A percentile compares a stretch with the other conserved stretches of the same genome.
Evolutionary conservation across 352 stramenopile genomes (phyloP).

Genomic region (Pythium rhizo-oryzae): DNA sequence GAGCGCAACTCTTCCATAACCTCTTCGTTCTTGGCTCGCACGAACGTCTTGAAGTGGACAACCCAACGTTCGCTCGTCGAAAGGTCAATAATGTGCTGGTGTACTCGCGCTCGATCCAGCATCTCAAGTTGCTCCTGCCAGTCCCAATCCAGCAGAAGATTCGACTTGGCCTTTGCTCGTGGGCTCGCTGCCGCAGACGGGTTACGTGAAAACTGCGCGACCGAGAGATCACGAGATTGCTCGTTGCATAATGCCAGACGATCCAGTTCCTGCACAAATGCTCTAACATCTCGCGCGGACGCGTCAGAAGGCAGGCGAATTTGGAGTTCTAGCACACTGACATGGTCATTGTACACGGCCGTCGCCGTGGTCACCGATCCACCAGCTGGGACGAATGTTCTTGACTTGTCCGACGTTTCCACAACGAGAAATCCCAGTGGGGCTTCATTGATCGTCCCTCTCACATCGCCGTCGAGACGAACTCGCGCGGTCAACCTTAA

Average conservation of each 20-base stretch:
- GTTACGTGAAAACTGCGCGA: conserved; percentile 10
- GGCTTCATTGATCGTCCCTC: conserved; percentile 55
- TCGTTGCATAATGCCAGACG: conserved; percentile 31
- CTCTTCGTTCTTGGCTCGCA: conserved; percentile 45
- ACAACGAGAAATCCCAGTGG: conserved; percentile 73
- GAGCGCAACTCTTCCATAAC: conserved; percentile 38
- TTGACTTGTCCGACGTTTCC: conserved; percentile 53
- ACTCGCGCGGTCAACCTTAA: conserved; percentile 55
- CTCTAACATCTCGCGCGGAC: conserved; percentile 38
- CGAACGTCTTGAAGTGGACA: conserved; percentile 58
- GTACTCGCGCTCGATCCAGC: conserved; percentile 41
- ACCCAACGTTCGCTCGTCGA: conserved; percentile 51
- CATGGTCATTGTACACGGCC: conserved; percentile 49
- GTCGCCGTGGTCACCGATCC: conserved; percentile 56
- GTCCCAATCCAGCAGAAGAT: conserved; percentile 13
- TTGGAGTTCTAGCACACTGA: conserved; percentile 59
- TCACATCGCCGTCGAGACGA: conserved; percentile 43
- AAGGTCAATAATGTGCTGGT: conserved; percentile 46
- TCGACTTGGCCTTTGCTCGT: background rate
- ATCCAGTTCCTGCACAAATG: conserved; percentile 71
- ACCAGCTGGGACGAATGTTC: conserved; percentile 68
- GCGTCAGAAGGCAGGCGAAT: conserved; percentile 47
- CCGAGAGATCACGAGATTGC: background rate
- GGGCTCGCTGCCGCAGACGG: conserved; percentile 34
- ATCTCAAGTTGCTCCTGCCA: conserved; percentile 35